Percentiles rank a stretch among this genome's conserved stretches.
Conservation (phyloP, 2,329 filamentous ascomycete species). For the Coleophoma eucalyptorum region DNA sequence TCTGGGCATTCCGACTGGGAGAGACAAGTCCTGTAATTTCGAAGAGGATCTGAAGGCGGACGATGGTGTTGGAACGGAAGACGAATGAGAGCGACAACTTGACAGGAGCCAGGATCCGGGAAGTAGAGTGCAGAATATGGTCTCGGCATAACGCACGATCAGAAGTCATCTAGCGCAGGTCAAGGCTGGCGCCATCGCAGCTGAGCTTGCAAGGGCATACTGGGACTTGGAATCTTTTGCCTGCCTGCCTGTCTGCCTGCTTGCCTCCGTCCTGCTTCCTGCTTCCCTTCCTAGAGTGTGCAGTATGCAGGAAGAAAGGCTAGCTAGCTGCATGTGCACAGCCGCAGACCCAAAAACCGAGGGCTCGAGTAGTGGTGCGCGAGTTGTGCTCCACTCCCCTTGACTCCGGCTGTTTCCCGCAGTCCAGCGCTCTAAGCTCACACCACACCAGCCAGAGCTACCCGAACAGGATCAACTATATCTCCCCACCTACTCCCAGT, state of each 20-base stretch:
- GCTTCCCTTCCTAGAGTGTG: not conserved
- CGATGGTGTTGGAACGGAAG: constrained; percentile 16
- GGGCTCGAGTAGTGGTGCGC: not conserved
- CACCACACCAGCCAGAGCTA: not conserved
- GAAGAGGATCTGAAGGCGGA: constrained; percentile 9
- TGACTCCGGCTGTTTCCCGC: not conserved
- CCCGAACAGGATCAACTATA: constrained; percentile 11
- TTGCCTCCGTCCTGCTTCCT: not conserved
- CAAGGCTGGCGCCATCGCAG: not conserved
- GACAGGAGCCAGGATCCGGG: constrained; percentile 9
- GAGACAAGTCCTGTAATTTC: constrained; percentile 17
- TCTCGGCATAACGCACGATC: constrained; percentile 8
- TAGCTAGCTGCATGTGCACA: constrained; percentile 1
- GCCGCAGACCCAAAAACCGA: not conserved
- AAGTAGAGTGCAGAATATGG: constrained; percentile 3
- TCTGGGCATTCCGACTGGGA: constrained; percentile 15
- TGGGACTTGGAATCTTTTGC: not conserved
- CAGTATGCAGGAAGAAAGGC: not conserved
- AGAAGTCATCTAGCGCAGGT: not conserved
- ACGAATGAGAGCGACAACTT: constrained; percentile 14
- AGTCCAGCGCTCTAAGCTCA: not conserved
- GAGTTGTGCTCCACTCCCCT: not conserved
- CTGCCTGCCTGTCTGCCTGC: too few relatives aligned
- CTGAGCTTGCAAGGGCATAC: not conserved
- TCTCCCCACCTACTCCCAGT: constrained; percentile 15